Evolutionary conservation across 1,284 basidiomycete genomes (phyloP), one percentile per base, ranked within the genome.

Genomic region (Rhodofomes roseus): DNA sequence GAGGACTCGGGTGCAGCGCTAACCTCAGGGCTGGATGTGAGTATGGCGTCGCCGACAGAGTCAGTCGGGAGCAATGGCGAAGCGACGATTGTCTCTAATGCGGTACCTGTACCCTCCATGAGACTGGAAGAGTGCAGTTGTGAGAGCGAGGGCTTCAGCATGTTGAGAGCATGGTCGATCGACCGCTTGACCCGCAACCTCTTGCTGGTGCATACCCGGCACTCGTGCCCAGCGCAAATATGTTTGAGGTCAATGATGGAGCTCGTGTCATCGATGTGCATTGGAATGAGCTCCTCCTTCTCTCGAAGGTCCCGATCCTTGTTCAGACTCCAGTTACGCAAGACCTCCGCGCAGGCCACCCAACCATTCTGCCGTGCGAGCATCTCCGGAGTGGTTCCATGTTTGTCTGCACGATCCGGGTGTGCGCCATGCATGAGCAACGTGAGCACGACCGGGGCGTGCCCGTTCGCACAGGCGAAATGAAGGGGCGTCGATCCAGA

Each of bases 381-480:
- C 67, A 79, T 79, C 65, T 89, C 86, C 44, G 95, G 89, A 0
- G 91, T 93, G 63, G 92, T 77, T 7, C 92, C 93, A 73, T 94
- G 87, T 73, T 96, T 96, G 76, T 97, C 95, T 20, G 86, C 73
- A 58, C 86, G 84, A 70, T 88, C 80, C 23, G 92, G 84, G 60
- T 85, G 81, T 4, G 95, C 95, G 39, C 93, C 93, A 64, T 86
- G 86, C 11, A 86, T 81, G 31, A 97, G 84, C 44, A 97, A 84
- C 31, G 90, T 84, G 61, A 80, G 82, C 44, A 93, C 84, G 65
- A 93, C 84, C 20, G 80, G 74, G 34, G 83, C 83, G 73, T 97
- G 92, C 4, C 94, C 94, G 65, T 96, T 95, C 23, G 95, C 93
- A 29, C 93, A 89, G 6, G 95, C 95, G 71, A 96, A 97, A 70